phyloP scores from a whole-genome alignment of 1,284 basidiomycete species.

The Apiotrichum laibachii region DNA sequence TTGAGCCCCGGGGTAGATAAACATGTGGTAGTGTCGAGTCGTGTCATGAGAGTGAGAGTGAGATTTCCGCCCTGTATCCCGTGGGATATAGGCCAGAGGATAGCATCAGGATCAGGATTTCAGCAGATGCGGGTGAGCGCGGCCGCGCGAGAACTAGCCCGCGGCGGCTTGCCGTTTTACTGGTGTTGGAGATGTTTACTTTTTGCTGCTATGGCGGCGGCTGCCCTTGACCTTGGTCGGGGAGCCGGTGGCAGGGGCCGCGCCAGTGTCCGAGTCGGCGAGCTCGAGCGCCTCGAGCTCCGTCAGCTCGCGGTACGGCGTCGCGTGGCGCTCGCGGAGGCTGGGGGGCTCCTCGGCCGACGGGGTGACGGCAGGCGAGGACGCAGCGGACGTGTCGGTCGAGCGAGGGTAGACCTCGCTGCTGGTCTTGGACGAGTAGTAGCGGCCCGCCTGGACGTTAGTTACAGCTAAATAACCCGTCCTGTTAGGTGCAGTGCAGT shows the following conservation, averaged over 20 bases:
- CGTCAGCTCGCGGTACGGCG: conserved; percentile 45
- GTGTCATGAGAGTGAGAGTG: too few species aligned
- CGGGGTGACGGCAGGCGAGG: conserved; percentile 1
- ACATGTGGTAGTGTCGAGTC: too few species aligned
- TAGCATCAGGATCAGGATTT: too few species aligned
- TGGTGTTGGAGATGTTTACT: background rate
- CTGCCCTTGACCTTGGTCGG: background rate
- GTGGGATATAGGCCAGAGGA: too few species aligned
- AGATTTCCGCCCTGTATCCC: too few species aligned
- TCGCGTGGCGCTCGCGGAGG: conserved; percentile 27
- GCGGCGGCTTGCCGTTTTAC: background rate
- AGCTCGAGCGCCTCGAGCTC: conserved; percentile 42
- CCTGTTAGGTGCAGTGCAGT: background rate
- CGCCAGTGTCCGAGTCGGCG: background rate
- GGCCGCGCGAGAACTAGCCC: too few species aligned
- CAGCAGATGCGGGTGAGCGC: too few species aligned
- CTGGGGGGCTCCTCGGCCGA: conserved; percentile 2
- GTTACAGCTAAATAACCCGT: background rate
- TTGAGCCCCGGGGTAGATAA: too few species aligned
- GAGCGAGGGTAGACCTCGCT: conserved; percentile 10
- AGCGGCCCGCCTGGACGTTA: conserved; percentile 38
- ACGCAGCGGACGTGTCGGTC: conserved; percentile 17
- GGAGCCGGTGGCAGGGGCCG: background rate
- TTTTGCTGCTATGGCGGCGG: background rate
- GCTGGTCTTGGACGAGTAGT: conserved; percentile 33